These are phyloP conservation scores for Aspergillus haitiensis DNA, from an alignment of 495 filamentous ascomycete genomes.

Conservation along the genomic window DNA sequence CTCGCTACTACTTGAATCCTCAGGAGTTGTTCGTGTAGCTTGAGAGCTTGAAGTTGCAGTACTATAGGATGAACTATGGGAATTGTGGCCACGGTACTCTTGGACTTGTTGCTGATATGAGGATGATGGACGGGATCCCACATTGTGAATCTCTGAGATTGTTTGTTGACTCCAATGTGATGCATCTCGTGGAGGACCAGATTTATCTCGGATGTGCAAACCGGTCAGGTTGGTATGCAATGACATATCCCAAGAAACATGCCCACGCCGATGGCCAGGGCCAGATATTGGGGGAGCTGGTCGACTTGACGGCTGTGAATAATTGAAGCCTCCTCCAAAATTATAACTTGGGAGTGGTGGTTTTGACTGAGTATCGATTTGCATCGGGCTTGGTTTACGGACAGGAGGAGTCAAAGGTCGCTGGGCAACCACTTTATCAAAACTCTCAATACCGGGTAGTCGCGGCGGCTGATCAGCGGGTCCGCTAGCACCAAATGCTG, in stretches of 20 bases:
- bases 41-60: constrained; percentile 30
- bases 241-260: constrained; percentile 72
- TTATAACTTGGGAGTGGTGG: constrained; percentile 36
- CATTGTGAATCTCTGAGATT: constrained; percentile 43
- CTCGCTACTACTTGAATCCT: constrained; percentile 72
- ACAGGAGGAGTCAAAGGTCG: constrained; percentile 62
- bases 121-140: constrained; percentile 43
- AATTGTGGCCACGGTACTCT: constrained; percentile 29
- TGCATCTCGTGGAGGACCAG: constrained; percentile 53
- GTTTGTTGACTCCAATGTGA: constrained; percentile 54
- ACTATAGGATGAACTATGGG: constrained; percentile 30
- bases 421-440: constrained; percentile 64
- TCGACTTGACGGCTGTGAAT: constrained; percentile 46
- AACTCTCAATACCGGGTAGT: constrained; percentile 87
- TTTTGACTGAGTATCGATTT: constrained; percentile 55
- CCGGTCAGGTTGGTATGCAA: constrained; percentile 72
- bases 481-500: constrained; percentile 51
- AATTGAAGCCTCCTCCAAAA: constrained; percentile 46
- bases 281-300: constrained; percentile 51
- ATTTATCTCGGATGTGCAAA: constrained; percentile 63
- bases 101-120: constrained; percentile 44
- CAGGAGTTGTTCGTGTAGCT: constrained; percentile 61
- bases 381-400: constrained; percentile 67
- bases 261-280: constrained; percentile 59
- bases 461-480: constrained; percentile 55